Evolutionary conservation across 139 green algal species (phyloP).

Genomic region (Trebouxia sp.): DNA sequence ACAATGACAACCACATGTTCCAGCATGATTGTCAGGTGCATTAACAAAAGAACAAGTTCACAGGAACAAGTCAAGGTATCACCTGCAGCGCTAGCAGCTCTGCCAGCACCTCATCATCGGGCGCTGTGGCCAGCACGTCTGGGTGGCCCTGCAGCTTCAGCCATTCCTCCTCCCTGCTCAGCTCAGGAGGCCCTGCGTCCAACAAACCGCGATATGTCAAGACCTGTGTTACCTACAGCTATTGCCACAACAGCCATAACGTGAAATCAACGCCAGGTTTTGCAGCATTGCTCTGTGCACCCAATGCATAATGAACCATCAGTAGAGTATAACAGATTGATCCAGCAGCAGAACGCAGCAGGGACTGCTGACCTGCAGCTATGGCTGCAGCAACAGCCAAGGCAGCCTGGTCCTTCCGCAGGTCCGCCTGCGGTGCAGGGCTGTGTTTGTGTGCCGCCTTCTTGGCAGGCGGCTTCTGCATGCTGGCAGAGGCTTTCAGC

Average conservation of each 20-base stretch:
- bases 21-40: not conserved
- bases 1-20: not conserved
- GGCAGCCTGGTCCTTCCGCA: slow-evolving; percentile 36
- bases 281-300: too few relatives aligned
- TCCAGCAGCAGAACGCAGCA: too few relatives aligned
- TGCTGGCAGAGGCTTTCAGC: not conserved
- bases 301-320: too few relatives aligned
- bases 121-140: slow-evolving; percentile 66
- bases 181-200: slow-evolving; percentile 38
- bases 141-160: slow-evolving; percentile 37
- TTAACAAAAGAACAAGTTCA: not conserved
- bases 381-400: slow-evolving; percentile 39
- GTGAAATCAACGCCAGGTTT: too few relatives aligned
- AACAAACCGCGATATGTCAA: not conserved
- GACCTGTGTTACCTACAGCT: too few relatives aligned
- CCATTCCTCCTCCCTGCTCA: slow-evolving; percentile 62
- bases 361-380: slow-evolving; percentile 30
- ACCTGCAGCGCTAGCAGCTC: slow-evolving; percentile 79
- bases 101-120: slow-evolving; percentile 81
- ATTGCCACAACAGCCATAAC: too few relatives aligned
- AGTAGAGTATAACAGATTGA: too few relatives aligned
- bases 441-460: not conserved
- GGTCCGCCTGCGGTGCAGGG: not conserved
- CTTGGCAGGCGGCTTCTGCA: slow-evolving; percentile 8
- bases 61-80: not conserved